Base-by-base conservation (phyloP, 768 basidiomycete genomes). In the Hirschioporus abietinus region DNA sequence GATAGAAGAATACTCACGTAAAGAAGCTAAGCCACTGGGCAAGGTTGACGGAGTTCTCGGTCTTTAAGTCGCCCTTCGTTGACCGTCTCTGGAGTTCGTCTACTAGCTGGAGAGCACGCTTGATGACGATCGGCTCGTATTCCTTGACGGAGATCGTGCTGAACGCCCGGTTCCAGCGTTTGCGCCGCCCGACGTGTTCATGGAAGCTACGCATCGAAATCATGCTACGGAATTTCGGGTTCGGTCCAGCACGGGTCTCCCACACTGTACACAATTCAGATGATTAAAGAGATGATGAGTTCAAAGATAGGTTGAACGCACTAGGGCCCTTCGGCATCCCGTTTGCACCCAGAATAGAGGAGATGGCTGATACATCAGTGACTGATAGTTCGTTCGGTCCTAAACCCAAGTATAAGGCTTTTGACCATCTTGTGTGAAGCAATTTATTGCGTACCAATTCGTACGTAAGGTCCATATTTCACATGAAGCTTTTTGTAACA, bases 381-480 rank as follows among this genome's bases (percentile, higher is more conserved):
- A 88, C 80, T 0, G 83, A 86, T 8, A 88, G 67, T 62, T 87
- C 87, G 65, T 88, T 88, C 0, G 85, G 87, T 64, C 85, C 87
- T 87, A 63, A n/a, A 34, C 58, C 25, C 63, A 58, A 15, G 67
- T 63, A 1, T 66, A 36, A 24, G 67, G 24, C 23, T 63, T 35
- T 23, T 66, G 63, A 15, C 65, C n/a, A 27, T 23, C 59, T 69
- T 60, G 59, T 69, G 63, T n/a, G 25, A 52, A 18, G 62, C 58
- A 62, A 35, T 25, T 52, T 15, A 15, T 1, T 1, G 20, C 42
- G 12, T 64, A 85, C 87, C 87, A 57, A 85, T 80, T 70, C 88
- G 77, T 35, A 88, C 85, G n/a, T 84, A 77, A 63, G 85, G 80
- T 1, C 88, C 88, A 64, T 86, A 88, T 60, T 76, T 77, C 58